Conservation (phyloP, 2,329 filamentous ascomycete species). For the Nemania sp. region DNA sequence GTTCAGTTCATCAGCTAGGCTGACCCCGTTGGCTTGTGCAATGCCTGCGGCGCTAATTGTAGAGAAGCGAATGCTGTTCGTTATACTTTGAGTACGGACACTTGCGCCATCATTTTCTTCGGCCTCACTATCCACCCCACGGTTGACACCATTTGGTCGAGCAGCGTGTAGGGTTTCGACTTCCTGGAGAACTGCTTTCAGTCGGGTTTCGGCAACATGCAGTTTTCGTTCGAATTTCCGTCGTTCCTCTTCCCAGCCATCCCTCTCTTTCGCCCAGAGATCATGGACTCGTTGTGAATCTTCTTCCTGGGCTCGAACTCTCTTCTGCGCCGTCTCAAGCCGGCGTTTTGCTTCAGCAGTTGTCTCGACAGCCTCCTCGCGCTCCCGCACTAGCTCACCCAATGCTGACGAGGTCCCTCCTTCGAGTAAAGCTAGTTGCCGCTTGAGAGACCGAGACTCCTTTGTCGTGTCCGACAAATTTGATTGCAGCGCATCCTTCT, state of each 20-base stretch:
- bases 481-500: constrained; percentile 72
- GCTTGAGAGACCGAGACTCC: constrained; percentile 79
- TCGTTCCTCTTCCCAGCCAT: constrained; percentile 82
- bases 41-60: constrained; percentile 62
- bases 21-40: constrained; percentile 68
- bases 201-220: constrained; percentile 84
- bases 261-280: constrained; percentile 83
- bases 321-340: constrained; percentile 78
- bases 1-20: constrained; percentile 87
- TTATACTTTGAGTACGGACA: constrained; percentile 73
- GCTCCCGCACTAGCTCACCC: constrained; percentile 80
- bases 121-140: constrained; percentile 58
- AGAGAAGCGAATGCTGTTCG: constrained; percentile 75
- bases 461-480: constrained; percentile 68
- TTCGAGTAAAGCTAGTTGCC: constrained; percentile 84
- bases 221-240: constrained; percentile 81
- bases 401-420: constrained; percentile 86
- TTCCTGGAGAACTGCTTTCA: constrained; percentile 85
- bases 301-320: constrained; percentile 77
- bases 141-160: constrained; percentile 47
- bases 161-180: constrained; percentile 71
- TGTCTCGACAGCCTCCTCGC: constrained; percentile 79
- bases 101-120: constrained; percentile 75
- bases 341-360: constrained; percentile 74
- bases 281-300: constrained; percentile 78